phyloP scores from a whole-genome alignment of 768 basidiomycete genomes.

The Mrakia gelida region DNA sequence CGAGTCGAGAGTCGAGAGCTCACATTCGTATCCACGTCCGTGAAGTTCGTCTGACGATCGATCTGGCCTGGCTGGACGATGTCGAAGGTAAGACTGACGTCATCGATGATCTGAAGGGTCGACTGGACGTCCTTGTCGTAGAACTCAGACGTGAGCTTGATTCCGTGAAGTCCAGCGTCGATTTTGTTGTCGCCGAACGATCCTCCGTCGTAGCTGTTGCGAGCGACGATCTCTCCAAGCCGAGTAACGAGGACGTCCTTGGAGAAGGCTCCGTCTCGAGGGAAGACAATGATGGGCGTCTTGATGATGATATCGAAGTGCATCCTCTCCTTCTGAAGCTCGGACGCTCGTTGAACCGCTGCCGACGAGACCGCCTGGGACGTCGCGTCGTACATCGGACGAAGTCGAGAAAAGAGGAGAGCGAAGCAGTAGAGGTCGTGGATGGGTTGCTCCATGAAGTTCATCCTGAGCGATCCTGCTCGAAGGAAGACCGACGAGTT shows the following conservation, averaged over 20 bases:
- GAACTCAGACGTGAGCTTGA: constrained; percentile 73
- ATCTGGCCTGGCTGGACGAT: constrained; percentile 60
- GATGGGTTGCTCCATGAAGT: constrained; percentile 86
- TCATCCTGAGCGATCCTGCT: constrained; percentile 83
- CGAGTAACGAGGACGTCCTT: constrained; percentile 70
- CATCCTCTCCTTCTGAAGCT: constrained; percentile 72
- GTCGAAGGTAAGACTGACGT: constrained; percentile 69
- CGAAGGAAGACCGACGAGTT: constrained; percentile 76
- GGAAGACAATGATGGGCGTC: constrained; percentile 87
- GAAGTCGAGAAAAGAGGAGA: constrained; percentile 79
- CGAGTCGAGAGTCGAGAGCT: constrained; percentile 31
- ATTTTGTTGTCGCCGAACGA: constrained; percentile 57
- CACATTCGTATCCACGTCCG: constrained; percentile 73
- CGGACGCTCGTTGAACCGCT: constrained; percentile 86
- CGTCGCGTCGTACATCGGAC: constrained; percentile 89
- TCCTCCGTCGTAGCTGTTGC: constrained; percentile 58
- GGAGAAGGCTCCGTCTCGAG: constrained; percentile 57
- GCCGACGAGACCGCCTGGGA: constrained; percentile 62
- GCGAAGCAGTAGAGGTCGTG: constrained; percentile 79
- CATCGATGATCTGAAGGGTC: constrained; percentile 81
- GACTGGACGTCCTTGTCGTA: constrained; percentile 52
- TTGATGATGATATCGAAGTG: constrained; percentile 84
- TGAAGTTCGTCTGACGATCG: constrained; percentile 53
- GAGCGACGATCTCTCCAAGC: constrained; percentile 81
- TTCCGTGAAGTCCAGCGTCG: constrained; percentile 70